Evolutionary conservation across 345 rosid species (phyloP).

Genomic region (Eutrema yunnanense): DNA sequence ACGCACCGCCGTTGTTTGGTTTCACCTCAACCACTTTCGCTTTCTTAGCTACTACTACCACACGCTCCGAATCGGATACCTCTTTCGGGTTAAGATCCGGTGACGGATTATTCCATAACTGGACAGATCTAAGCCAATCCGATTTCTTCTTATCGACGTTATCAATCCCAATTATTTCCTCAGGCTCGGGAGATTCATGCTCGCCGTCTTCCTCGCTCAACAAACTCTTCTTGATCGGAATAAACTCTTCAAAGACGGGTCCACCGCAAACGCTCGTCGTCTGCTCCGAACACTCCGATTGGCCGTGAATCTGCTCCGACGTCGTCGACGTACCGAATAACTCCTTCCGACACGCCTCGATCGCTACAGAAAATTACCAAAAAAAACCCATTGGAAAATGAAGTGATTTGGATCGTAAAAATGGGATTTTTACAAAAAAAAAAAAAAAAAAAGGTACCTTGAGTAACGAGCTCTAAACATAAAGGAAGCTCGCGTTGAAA

Average conservation of each 20-base stretch:
- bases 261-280: slow-evolving; percentile 58
- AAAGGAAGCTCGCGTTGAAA: slow-evolving; percentile 94
- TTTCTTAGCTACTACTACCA: slow-evolving; percentile 33
- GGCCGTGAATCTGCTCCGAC: slow-evolving; percentile 48
- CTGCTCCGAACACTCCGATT: slow-evolving; percentile 81
- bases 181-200: slow-evolving; percentile 33
- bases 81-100: slow-evolving; percentile 48
- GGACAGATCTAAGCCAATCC: slow-evolving; percentile 98
- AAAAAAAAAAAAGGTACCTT: slow-evolving; percentile 37
- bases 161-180: slow-evolving; percentile 2
- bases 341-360: slow-evolving; percentile 69
- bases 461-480: slow-evolving; percentile 88
- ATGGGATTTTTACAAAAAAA: not conserved
- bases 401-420: not conserved
- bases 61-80: slow-evolving; percentile 35
- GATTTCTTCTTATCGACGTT: slow-evolving; percentile 73
- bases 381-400: not conserved
- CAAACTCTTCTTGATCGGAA: slow-evolving; percentile 57
- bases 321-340: slow-evolving; percentile 56
- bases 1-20: slow-evolving; percentile 56
- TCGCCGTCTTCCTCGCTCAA: slow-evolving; percentile 36
- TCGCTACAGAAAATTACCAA: slow-evolving; percentile 39
- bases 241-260: slow-evolving; percentile 76
- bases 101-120: slow-evolving; percentile 77
- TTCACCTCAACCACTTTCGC: slow-evolving; percentile 62